Conservation (phyloP, 257 asterid species). For the Solanum medicagineum region DNA sequence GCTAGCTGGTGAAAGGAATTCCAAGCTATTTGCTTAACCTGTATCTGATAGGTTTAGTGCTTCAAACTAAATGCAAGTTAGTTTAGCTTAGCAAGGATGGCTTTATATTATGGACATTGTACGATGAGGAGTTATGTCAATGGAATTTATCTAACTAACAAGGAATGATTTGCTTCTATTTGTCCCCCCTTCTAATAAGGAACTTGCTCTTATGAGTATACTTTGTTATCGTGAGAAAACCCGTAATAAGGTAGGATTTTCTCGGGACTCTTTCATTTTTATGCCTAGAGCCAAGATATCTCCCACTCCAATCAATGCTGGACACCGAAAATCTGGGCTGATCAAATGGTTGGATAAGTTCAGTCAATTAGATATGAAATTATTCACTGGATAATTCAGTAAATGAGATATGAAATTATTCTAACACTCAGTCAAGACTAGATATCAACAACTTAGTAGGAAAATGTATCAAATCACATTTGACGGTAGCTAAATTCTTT, state of each 20-base stretch:
- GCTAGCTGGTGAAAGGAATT: background rate
- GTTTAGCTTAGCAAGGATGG: background rate
- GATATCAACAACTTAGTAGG: background rate
- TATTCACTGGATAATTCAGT: background rate
- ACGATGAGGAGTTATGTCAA: background rate
- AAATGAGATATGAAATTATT: background rate
- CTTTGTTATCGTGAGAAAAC: background rate
- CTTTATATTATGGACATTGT: background rate
- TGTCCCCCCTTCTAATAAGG: background rate
- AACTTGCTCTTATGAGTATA: background rate
- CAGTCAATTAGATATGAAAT: background rate
- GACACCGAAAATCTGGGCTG: background rate
- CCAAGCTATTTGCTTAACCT: background rate
- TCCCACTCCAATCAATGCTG: background rate
- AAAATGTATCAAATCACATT: background rate
- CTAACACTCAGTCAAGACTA: background rate
- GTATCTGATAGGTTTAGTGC: background rate
- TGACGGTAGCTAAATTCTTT: background rate
- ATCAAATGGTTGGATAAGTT: background rate
- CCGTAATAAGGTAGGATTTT: background rate
- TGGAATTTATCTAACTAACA: background rate
- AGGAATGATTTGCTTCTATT: background rate
- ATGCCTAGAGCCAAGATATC: background rate
- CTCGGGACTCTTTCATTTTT: background rate
- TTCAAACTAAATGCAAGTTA: background rate